Evolutionary conservation across 2,329 filamentous ascomycete genomes (phyloP).

Genomic region (Fusarium sp.): DNA sequence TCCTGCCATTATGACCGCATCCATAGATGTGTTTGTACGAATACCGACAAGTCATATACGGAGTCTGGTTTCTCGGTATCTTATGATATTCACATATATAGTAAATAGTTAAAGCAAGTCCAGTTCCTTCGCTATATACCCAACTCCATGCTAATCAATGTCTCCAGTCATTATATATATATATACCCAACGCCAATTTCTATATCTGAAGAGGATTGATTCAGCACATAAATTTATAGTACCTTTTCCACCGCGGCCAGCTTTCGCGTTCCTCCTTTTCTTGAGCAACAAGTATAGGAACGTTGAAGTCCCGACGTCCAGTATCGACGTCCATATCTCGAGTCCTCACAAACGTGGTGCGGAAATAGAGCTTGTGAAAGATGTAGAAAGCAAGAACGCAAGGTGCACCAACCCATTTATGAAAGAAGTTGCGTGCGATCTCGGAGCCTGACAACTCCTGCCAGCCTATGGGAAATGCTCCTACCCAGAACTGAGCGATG

Average conservation of each 20-base stretch:
- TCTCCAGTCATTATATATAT: slow-evolving; percentile 12
- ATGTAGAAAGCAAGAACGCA: slow-evolving; percentile 76
- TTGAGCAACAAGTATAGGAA: slow-evolving; percentile 80
- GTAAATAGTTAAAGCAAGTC: not conserved
- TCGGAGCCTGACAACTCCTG: slow-evolving; percentile 54
- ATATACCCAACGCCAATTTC: slow-evolving; percentile 3
- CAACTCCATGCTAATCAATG: slow-evolving; percentile 35
- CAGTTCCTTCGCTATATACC: slow-evolving; percentile 3
- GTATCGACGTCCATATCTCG: slow-evolving; percentile 88
- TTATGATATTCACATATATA: not conserved
- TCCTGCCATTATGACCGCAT: not conserved
- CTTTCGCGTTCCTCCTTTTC: slow-evolving; percentile 77
- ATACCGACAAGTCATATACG: too few relatives aligned
- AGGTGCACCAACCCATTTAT: slow-evolving; percentile 76
- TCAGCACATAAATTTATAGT: slow-evolving; percentile 79
- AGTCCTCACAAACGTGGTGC: slow-evolving; percentile 73
- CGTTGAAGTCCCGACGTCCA: slow-evolving; percentile 84
- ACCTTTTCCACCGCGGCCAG: slow-evolving; percentile 82
- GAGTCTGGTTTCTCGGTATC: not conserved
- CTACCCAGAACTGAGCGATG: slow-evolving; percentile 88
- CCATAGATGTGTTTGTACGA: not conserved
- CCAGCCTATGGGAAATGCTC: slow-evolving; percentile 78
- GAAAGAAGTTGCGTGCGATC: slow-evolving; percentile 76
- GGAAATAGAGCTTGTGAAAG: slow-evolving; percentile 79
- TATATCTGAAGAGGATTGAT: not conserved